Percentiles rank a stretch among this genome's conserved stretches.
phyloP scores from a whole-genome alignment of 2,329 filamentous ascomycete genomes.

The Clonostachys rhizophaga region DNA sequence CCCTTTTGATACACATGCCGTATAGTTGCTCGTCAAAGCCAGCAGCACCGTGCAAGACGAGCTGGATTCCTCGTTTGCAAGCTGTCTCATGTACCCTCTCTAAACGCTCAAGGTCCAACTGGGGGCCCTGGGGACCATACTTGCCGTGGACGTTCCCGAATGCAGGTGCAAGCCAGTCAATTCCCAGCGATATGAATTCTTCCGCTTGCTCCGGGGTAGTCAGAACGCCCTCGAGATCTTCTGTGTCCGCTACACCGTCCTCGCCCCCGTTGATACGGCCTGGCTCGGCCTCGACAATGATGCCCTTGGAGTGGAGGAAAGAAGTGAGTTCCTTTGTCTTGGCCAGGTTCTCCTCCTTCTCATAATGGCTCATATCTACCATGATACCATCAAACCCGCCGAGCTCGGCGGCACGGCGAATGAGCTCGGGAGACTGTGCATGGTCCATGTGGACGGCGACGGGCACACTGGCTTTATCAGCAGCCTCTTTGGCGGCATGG shows the following conservation, averaged over 20 bases:
- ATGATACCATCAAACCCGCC: constrained; percentile 70
- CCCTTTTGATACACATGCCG: too few relatives aligned
- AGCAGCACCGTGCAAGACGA: constrained; percentile 36
- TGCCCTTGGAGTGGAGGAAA: constrained; percentile 58
- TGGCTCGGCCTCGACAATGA: constrained; percentile 60
- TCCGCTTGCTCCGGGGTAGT: constrained; percentile 66
- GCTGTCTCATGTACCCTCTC: constrained; percentile 30
- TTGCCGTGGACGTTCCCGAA: constrained; percentile 72
- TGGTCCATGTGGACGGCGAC: constrained; percentile 63
- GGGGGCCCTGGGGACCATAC: constrained; percentile 25
- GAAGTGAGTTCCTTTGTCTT: constrained; percentile 56
- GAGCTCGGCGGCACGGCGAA: constrained; percentile 56
- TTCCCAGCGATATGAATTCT: constrained; percentile 66
- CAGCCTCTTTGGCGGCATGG: constrained; percentile 51
- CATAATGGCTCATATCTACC: constrained; percentile 73
- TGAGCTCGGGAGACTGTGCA: constrained; percentile 52
- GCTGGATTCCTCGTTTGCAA: constrained; percentile 31
- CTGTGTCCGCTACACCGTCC: constrained; percentile 62
- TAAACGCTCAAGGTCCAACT: constrained; percentile 14
- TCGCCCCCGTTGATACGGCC: constrained; percentile 41
- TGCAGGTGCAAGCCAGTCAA: constrained; percentile 70
- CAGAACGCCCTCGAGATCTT: constrained; percentile 40
- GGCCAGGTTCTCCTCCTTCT: constrained; percentile 63
- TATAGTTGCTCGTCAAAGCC: too few relatives aligned
- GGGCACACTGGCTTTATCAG: constrained; percentile 49